phyloP scores from a whole-genome alignment of 352 stramenopile species.

The Phytophthora crassamura region DNA sequence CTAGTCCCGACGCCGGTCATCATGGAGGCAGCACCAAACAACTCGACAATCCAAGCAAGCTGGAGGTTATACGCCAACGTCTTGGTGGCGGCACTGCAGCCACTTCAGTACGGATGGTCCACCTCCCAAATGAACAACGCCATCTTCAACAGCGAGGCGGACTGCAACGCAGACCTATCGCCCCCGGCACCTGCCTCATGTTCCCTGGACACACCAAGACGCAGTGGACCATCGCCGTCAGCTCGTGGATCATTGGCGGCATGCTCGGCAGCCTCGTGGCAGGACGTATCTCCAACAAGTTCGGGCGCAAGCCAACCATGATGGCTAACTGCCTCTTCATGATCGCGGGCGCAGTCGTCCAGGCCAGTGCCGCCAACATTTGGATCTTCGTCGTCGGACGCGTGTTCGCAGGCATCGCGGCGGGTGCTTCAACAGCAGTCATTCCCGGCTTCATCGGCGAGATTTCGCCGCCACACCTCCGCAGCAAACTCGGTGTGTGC shows the following conservation, averaged over 20 bases:
- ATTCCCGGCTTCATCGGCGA: constrained; percentile 58
- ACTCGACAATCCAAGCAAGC: constrained; percentile 22
- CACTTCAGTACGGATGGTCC: constrained; percentile 50
- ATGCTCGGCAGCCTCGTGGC: constrained; percentile 56
- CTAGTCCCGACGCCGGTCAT: constrained; percentile 21
- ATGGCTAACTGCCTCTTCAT: constrained; percentile 53
- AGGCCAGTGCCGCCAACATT: constrained; percentile 32
- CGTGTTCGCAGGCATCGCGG: constrained; percentile 55
- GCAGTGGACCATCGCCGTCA: constrained; percentile 67
- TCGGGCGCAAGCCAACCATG: constrained; percentile 46
- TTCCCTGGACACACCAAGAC: constrained; percentile 37
- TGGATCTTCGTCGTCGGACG: constrained; percentile 48
- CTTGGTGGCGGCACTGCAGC: constrained; percentile 51
- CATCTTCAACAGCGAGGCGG: constrained; percentile 47
- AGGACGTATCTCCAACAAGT: constrained; percentile 45
- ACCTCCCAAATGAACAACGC: constrained; percentile 62
- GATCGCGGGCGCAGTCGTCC: constrained; percentile 45
- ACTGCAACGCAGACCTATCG: constrained; percentile 55
- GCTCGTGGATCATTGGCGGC: constrained; percentile 64
- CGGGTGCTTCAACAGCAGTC: constrained; percentile 42
- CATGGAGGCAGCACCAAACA: constrained; percentile 10
- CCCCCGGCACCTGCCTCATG: constrained; percentile 37
- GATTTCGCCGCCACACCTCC: constrained; percentile 49
- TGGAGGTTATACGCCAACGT: constrained; percentile 61
- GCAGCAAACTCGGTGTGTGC: constrained; percentile 40